These are phyloP conservation scores for Beauveria sp. DNA, from an alignment of 2,329 filamentous ascomycete genomes.

Conservation along the genomic window DNA sequence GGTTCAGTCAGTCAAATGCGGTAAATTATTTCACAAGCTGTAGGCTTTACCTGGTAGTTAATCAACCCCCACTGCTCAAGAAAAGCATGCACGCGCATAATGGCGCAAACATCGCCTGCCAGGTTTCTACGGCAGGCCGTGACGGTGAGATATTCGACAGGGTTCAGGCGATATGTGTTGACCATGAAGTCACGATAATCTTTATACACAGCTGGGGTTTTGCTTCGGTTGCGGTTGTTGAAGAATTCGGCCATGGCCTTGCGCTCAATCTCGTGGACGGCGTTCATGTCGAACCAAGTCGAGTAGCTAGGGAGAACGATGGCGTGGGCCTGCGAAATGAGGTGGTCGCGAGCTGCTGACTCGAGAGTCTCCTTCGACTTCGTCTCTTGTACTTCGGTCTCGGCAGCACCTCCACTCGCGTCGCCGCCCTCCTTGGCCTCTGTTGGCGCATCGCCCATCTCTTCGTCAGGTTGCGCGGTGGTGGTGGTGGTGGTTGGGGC, in stretches of 20 bases:
- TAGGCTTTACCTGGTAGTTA: constrained; percentile 77
- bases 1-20: not conserved
- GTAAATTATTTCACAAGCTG: not conserved
- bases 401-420: constrained; percentile 38
- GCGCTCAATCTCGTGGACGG: constrained; percentile 81
- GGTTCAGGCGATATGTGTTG: constrained; percentile 96
- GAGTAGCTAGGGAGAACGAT: constrained; percentile 97
- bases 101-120: constrained; percentile 95
- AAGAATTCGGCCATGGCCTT: constrained; percentile 97
- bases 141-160: constrained; percentile 91
- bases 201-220: constrained; percentile 94
- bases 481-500: constrained; percentile 51
- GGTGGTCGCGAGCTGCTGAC: constrained; percentile 79
- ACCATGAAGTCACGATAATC: constrained; percentile 99
- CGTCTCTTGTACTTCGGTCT: constrained; percentile 44
- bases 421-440: constrained; percentile 43
- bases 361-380: constrained; percentile 78
- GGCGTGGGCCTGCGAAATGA: constrained; percentile 87
- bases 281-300: constrained; percentile 98
- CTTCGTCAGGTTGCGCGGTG: constrained; percentile 62
- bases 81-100: constrained; percentile 97
- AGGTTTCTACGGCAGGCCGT: constrained; percentile 92
- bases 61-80: constrained; percentile 98
- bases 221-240: constrained; percentile 96
- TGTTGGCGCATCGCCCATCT: constrained; percentile 63